phyloP scores from a whole-genome alignment of 140 eudicot species.

The Flaveria floridana region DNA sequence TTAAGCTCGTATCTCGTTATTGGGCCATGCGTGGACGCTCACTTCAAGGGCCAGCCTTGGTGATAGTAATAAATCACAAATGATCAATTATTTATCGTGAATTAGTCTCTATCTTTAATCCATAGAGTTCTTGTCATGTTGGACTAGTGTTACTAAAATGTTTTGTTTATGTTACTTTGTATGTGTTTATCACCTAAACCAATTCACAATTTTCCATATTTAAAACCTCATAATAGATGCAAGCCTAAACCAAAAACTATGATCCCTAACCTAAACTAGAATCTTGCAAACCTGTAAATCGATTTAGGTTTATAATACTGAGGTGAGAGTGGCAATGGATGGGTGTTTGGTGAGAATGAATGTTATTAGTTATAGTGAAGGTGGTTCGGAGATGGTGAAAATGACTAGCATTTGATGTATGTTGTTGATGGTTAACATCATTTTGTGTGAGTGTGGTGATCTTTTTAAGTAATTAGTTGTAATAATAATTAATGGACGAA shows the following conservation, averaged over 20 bases:
- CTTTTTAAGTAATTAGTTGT: too few species aligned
- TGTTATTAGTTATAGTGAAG: neutral
- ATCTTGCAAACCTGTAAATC: neutral
- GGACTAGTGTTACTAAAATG: too few species aligned
- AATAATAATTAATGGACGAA: too few species aligned
- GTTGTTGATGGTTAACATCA: too few species aligned
- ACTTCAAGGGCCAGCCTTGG: neutral
- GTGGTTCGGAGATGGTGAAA: neutral
- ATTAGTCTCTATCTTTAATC: too few species aligned
- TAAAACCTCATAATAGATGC: neutral
- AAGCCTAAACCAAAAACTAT: neutral
- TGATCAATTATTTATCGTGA: too few species aligned
- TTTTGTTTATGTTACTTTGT: neutral
- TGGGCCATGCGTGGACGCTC: too few species aligned
- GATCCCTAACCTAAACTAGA: neutral
- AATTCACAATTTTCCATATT: neutral
- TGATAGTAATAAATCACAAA: too few species aligned
- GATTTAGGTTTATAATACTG: neutral
- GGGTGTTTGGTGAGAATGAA: neutral
- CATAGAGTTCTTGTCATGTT: too few species aligned
- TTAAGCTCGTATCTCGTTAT: too few species aligned
- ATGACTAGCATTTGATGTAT: too few species aligned
- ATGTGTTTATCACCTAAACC: neutral
- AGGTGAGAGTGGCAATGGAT: neutral
- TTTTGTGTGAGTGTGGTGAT: too few species aligned